These are phyloP conservation scores for Hypoxylon crocopeplum DNA, from an alignment of 495 filamentous ascomycete species.

Conservation along the genomic window DNA sequence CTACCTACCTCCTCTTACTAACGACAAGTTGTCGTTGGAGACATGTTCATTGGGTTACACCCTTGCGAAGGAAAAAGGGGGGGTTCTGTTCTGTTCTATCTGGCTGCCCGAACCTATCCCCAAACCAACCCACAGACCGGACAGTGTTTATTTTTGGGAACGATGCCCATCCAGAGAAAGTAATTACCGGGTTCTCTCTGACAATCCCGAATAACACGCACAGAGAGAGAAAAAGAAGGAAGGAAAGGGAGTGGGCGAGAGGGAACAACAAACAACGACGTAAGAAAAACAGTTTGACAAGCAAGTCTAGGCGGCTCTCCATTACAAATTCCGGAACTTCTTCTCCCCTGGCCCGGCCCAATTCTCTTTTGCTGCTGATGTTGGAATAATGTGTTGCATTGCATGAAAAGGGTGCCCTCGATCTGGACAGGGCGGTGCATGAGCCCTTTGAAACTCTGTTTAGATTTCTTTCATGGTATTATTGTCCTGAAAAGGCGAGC, in stretches of 20 bases:
- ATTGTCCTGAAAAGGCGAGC: conserved; percentile 17
- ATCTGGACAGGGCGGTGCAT: conserved; percentile 38
- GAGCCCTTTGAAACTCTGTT: conserved; percentile 30
- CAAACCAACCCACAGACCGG: conserved; percentile 8
- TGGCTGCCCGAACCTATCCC: background rate
- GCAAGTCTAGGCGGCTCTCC: conserved; percentile 27
- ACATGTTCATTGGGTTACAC: too few species aligned
- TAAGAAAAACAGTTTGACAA: background rate
- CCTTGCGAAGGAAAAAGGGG: too few species aligned
- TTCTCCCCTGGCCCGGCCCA: conserved; percentile 25
- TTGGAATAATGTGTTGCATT: conserved; percentile 32
- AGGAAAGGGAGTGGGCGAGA: too few species aligned
- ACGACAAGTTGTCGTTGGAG: too few species aligned
- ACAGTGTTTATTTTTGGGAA: conserved; percentile 32
- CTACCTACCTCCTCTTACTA: too few species aligned
- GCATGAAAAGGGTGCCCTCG: conserved; percentile 27
- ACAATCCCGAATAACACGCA: background rate
- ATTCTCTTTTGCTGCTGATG: conserved; percentile 22
- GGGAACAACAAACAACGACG: too few species aligned
- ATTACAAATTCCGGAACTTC: conserved; percentile 24
- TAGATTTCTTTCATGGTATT: conserved; percentile 12
- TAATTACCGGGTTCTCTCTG: conserved; percentile 2
- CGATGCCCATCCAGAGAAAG: background rate
- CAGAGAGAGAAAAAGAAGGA: too few species aligned
- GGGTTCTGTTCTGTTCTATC: too few species aligned